Evolutionary conservation across 257 asterid genomes (phyloP).

Genomic region (Salvia hispanica): DNA sequence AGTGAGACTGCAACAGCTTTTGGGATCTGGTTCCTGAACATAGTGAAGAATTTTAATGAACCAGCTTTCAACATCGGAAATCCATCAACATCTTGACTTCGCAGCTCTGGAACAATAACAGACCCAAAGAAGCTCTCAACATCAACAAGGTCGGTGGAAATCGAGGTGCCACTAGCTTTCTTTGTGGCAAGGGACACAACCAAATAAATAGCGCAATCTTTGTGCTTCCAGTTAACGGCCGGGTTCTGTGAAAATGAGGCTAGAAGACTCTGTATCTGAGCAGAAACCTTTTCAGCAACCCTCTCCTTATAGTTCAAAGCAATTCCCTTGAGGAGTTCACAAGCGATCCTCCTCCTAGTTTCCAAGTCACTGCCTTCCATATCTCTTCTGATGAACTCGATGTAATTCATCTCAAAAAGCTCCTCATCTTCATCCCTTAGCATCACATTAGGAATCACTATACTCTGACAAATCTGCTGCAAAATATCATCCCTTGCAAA

Average conservation of each 20-base stretch:
- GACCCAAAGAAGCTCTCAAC: conserved; percentile 77
- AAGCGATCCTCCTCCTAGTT: conserved; percentile 94
- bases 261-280: conserved; percentile 69
- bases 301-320: conserved; percentile 72
- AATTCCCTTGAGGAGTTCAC: conserved; percentile 97
- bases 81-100: conserved; percentile 68
- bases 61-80: conserved; percentile 92
- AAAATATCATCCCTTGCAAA: conserved; percentile 74
- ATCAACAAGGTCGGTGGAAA: conserved; percentile 87
- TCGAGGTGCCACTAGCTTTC: conserved; percentile 73
- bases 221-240: conserved; percentile 86
- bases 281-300: conserved; percentile 71
- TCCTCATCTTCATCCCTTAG: conserved; percentile 97
- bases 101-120: conserved; percentile 90
- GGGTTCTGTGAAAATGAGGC: conserved; percentile 71
- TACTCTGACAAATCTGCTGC: conserved; percentile 78
- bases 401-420: conserved; percentile 85
- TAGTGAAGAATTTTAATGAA: conserved; percentile 84
- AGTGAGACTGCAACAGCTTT: conserved; percentile 67
- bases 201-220: conserved; percentile 89
- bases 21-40: conserved; percentile 81
- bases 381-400: conserved; percentile 91
- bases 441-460: conserved; percentile 96
- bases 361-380: conserved; percentile 98
- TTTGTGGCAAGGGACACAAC: conserved; percentile 89